Percentiles rank a stretch among this genome's conserved stretches.
phyloP scores from a whole-genome alignment of 352 stramenopile species.

The Globisporangium canariense region DNA sequence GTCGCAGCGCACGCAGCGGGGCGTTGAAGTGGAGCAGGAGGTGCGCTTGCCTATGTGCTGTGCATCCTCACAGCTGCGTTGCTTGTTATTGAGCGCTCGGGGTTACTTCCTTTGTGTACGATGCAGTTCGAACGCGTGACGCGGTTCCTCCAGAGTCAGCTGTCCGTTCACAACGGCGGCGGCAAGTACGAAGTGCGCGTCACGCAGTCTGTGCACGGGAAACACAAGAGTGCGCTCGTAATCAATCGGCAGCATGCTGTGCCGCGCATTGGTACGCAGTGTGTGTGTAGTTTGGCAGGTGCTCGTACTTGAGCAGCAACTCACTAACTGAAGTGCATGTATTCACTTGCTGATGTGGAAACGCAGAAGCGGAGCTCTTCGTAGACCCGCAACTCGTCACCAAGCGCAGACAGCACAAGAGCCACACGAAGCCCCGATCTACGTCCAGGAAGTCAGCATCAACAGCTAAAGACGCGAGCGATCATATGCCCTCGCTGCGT shows the following conservation, averaged over 20 bases:
- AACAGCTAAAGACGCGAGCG: conserved; percentile 16
- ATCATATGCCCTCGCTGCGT: conserved; percentile 19
- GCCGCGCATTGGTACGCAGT: conserved; percentile 48
- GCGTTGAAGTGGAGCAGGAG: conserved; percentile 34
- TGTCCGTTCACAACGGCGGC: conserved; percentile 22
- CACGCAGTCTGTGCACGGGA: conserved; percentile 14
- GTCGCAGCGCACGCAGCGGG: conserved; percentile 29
- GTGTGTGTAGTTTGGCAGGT: neutral
- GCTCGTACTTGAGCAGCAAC: neutral
- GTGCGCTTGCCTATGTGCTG: conserved; percentile 15
- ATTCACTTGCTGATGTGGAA: neutral
- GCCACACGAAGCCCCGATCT: conserved; percentile 1
- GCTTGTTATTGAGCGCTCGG: neutral
- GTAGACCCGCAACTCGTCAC: conserved; percentile 34
- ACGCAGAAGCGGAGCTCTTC: conserved; percentile 46
- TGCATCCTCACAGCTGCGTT: neutral
- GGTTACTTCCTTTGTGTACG: neutral
- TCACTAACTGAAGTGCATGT: neutral
- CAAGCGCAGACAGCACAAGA: conserved; percentile 8
- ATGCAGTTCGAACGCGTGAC: conserved; percentile 52
- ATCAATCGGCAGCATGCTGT: conserved; percentile 49
- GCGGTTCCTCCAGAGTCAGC: conserved; percentile 32
- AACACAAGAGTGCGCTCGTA: conserved; percentile 38
- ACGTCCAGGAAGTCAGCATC: conserved; percentile 14
- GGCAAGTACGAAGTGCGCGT: conserved; percentile 49